Base-by-base conservation (phyloP, 371 early-diverging fungal genomes). In the Rhizopus arrhizus region DNA sequence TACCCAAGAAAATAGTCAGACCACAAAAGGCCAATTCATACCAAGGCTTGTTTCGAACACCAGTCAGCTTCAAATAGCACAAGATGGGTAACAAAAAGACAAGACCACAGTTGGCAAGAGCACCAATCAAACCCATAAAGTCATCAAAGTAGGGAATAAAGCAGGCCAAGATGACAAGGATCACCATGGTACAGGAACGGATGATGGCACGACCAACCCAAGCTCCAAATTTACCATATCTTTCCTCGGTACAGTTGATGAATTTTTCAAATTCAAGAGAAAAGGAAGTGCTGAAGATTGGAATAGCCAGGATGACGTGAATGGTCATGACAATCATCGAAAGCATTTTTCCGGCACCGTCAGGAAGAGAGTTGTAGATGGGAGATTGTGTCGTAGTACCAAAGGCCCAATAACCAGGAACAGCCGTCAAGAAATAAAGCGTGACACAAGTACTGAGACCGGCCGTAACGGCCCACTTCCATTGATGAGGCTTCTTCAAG, bases 301-400 rank as follows among this genome's bases (percentile, higher is more conserved):
- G 95, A 54, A 91, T 88, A 42, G 95, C 94, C 13, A 93, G 71
- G 22, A 94, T 75, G 51, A 94, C 93, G 67, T 94, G 95, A 34
- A 89, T 83, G 0, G 93, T 91, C 72, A 94, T 89, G 65, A 93
- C 85, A 55, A 88, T 86, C 64, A 89, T 86, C 22, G 93, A 82
- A 41, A 85, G 64, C 7, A 77, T 82, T 33, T 85, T 76, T n/a
- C 83, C 78, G 29, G 84, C 68, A 8, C 89, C 91, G 5, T 71
- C 61, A 13, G 89, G 88, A 38, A 95, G 73, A 58, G 83, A 87
- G 61, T 81, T 65, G 66, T 91, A 86, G 41, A 95, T 89, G 32
- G 95, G 95, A 22, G 91, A 90, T 57, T 68, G 47, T 36, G 90
- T 89, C 4, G 22, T 28, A 46, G 78, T 71, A 62, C 95, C 96